Evolutionary conservation across 2,329 filamentous ascomycete genomes (phyloP), one percentile per base, ranked within the genome.

Genomic region (Bimuria novae-zelandiae): DNA sequence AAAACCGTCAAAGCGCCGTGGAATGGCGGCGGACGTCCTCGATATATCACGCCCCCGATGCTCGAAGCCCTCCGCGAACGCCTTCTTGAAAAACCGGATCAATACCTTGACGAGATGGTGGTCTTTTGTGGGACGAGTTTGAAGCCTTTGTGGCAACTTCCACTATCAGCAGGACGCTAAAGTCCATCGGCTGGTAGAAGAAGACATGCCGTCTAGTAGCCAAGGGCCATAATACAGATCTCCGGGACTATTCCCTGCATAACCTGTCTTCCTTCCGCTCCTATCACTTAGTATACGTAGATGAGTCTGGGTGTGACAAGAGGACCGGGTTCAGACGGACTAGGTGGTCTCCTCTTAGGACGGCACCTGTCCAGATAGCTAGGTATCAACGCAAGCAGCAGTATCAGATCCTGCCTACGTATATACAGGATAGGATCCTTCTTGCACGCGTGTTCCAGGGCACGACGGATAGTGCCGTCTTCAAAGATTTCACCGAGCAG

Each of bases 251-350:
- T 25, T 74, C 75, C 50, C 58, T 70, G 16, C 51, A 73, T 52
- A 65, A 68, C 6, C 41, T 74, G 12, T 72, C 67, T 1, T 54
- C 59, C 0, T 72, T 71, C 46, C 51, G 56, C 8, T 71, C 65
- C 1, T 70, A 73, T 49, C 61, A 75, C 19, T 53, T 73, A 11
- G 64, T 76, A 6, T 75, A 62, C 47, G 60, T 76, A 37, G 67
- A 76, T 53, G 63, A 76, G 54, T 75, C 74, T 51, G 66, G 71
- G 7, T 74, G 62, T 58, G 66, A 76, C 50, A 75, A 69, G 58
- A 57, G 60, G 16, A 60, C 49, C 56, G 62, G 46, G 53, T 49
- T 49, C 35, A 49, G 45, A 16, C 27, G 46, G 10, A 51, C 40
- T 3, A 17, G 49, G 14, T 44, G 40, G 39, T 51, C 40, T 27